These are phyloP conservation scores for Erucastrum elatum DNA, from an alignment of 345 rosid genomes.

Conservation along the genomic window DNA sequence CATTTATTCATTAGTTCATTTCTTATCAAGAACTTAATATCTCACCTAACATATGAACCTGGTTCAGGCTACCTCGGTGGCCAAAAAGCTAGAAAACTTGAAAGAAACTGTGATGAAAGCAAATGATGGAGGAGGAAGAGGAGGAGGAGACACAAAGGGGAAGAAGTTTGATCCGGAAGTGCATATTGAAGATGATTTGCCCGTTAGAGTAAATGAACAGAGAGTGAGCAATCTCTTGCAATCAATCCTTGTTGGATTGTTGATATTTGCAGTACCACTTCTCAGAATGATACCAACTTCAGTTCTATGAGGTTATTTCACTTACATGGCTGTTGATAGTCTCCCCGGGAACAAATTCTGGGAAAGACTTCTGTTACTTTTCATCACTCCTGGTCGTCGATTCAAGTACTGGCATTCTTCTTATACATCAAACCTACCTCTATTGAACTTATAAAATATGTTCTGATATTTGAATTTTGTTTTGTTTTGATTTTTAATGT, in stretches of 20 bases:
- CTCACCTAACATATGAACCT: slow-evolving; percentile 16
- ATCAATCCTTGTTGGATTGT: slow-evolving; percentile 63
- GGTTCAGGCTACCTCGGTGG: slow-evolving; percentile 50
- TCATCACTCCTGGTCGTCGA: slow-evolving; percentile 67
- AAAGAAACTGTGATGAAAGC: slow-evolving; percentile 75
- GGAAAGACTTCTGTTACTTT: slow-evolving; percentile 74
- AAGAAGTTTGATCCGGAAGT: slow-evolving; percentile 65
- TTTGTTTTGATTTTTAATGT: background rate
- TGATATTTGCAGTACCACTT: slow-evolving; percentile 56
- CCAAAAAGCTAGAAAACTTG: slow-evolving; percentile 62
- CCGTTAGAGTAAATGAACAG: slow-evolving; percentile 82
- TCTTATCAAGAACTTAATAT: slow-evolving; percentile 5
- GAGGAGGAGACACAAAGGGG: slow-evolving; percentile 39
- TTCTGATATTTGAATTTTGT: background rate
- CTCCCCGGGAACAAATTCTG: slow-evolving; percentile 87
- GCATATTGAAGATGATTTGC: slow-evolving; percentile 67
- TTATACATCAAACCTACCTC: background rate
- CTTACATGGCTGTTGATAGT: slow-evolving; percentile 91
- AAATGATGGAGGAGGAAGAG: slow-evolving; percentile 37
- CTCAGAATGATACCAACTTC: slow-evolving; percentile 73
- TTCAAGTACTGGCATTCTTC: slow-evolving; percentile 50
- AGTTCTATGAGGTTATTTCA: slow-evolving; percentile 87
- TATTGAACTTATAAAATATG: background rate
- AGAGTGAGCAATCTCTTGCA: slow-evolving; percentile 78
- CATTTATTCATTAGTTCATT: background rate